phyloP scores from a whole-genome alignment of 1,284 basidiomycete species.

The Chiua sp. region DNA sequence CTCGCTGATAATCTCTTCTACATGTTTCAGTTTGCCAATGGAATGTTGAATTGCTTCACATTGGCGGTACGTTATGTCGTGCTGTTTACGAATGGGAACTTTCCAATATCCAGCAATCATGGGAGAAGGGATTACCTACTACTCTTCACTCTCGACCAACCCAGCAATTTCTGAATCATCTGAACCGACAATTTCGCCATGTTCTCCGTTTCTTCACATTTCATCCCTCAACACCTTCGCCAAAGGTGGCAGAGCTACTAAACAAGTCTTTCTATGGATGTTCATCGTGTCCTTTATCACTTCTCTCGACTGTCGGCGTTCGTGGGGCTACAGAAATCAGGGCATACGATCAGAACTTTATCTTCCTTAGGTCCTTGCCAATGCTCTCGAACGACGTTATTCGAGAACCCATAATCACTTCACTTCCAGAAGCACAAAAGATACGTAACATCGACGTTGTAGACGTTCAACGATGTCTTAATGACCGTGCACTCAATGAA shows the following conservation, averaged over 20 bases:
- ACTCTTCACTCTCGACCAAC: slow-evolving; percentile 1
- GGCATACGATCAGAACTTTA: slow-evolving; percentile 72
- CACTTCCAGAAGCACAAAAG: slow-evolving; percentile 64
- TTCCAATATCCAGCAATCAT: slow-evolving; percentile 53
- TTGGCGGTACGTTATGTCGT: slow-evolving; percentile 83
- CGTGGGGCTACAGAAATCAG: slow-evolving; percentile 73
- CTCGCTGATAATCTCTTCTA: too few species aligned
- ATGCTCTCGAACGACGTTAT: slow-evolving; percentile 52
- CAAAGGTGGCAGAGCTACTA: slow-evolving; percentile 76
- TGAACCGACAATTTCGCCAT: slow-evolving; percentile 71
- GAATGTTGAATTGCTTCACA: slow-evolving; percentile 86
- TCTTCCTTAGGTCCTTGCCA: slow-evolving; percentile 83
- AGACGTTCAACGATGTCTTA: background rate
- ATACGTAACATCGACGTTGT: slow-evolving; percentile 43
- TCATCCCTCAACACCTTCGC: slow-evolving; percentile 82
- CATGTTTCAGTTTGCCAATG: slow-evolving; percentile 72
- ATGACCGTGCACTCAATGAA: slow-evolving; percentile 66
- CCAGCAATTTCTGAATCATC: slow-evolving; percentile 42
- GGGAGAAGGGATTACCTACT: slow-evolving; percentile 34
- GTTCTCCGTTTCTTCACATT: slow-evolving; percentile 89
- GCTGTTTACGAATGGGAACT: slow-evolving; percentile 89
- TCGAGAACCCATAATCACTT: slow-evolving; percentile 39
- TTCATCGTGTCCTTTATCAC: slow-evolving; percentile 56
- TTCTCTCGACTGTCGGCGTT: slow-evolving; percentile 84
- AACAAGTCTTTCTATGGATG: slow-evolving; percentile 84